A percentile compares a stretch with the other conserved stretches of the same genome.
phyloP scores from a whole-genome alignment of 352 stramenopile species.

The Detonula confervacea region DNA sequence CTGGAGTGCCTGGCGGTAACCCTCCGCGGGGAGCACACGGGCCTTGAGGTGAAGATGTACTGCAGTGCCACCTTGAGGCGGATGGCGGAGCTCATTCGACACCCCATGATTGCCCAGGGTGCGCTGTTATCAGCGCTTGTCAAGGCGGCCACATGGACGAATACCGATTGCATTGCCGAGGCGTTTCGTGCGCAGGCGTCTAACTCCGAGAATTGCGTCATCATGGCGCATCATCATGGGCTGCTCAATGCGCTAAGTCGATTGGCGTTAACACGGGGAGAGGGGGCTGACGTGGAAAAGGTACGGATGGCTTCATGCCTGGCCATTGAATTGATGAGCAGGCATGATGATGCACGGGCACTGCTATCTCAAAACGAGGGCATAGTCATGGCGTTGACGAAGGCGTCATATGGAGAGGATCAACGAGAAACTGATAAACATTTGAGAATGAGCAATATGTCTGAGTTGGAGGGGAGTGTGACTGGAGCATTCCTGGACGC shows the following conservation, averaged over 20 bases:
- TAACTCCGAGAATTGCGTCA: conserved; percentile 53
- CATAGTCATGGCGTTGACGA: conserved; percentile 69
- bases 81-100: conserved; percentile 62
- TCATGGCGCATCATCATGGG: conserved; percentile 64
- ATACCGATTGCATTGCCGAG: conserved; percentile 65
- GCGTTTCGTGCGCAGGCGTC: conserved; percentile 53
- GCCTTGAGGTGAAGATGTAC: conserved; percentile 66
- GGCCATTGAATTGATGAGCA: conserved; percentile 63
- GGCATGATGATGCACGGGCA: conserved; percentile 46
- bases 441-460: conserved; percentile 31
- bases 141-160: conserved; percentile 61
- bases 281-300: conserved; percentile 50
- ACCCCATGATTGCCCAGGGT: conserved; percentile 60
- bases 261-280: conserved; percentile 45
- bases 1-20: conserved; percentile 56
- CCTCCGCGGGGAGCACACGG: conserved; percentile 40
- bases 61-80: conserved; percentile 60
- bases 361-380: conserved; percentile 63
- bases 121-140: conserved; percentile 61
- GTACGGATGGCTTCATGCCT: conserved; percentile 45
- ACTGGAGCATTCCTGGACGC: conserved; percentile 13
- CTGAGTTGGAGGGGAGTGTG: conserved; percentile 25
- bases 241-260: conserved; percentile 59
- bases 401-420: conserved; percentile 52
- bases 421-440: conserved; percentile 10